phyloP scores from a whole-genome alignment of 2,329 filamentous ascomycete genomes.

The Zelopaecilomyces penicillatus region DNA sequence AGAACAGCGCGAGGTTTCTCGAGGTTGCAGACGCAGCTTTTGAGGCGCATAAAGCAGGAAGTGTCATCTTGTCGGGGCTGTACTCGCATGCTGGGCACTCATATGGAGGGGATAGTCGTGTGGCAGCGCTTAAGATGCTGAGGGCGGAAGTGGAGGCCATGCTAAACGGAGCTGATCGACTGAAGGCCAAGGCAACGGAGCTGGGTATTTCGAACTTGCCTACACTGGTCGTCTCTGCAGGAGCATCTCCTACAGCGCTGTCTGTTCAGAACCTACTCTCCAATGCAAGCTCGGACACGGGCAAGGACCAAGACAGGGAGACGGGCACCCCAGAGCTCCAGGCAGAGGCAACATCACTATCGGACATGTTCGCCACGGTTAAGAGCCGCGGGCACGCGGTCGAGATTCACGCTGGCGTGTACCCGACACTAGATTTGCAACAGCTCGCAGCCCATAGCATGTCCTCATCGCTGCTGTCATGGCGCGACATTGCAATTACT shows the following conservation, averaged over 20 bases:
- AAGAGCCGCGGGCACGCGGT: slow-evolving; percentile 36
- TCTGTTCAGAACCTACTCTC: slow-evolving; percentile 18
- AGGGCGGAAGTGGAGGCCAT: slow-evolving; percentile 22
- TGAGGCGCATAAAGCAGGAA: slow-evolving; percentile 18
- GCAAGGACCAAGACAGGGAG: slow-evolving; percentile 6
- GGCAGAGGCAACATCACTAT: slow-evolving; percentile 12
- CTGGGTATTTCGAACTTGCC: slow-evolving; percentile 10
- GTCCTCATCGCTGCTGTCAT: slow-evolving; percentile 32
- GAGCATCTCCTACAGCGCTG: slow-evolving; percentile 63
- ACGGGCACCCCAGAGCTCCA: slow-evolving; percentile 11
- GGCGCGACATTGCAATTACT: slow-evolving; percentile 54
- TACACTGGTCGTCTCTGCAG: slow-evolving; percentile 49
- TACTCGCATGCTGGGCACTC: slow-evolving; percentile 69
- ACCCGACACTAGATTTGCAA: slow-evolving; percentile 68
- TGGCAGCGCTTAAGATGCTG: slow-evolving; percentile 23
- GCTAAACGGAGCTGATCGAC: slow-evolving; percentile 15
- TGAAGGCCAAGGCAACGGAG: slow-evolving; percentile 12
- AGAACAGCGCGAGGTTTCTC: slow-evolving; percentile 40
- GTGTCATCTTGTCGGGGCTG: slow-evolving; percentile 48
- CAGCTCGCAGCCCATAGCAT: slow-evolving; percentile 65
- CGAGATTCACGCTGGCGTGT: slow-evolving; percentile 70
- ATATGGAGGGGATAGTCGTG: slow-evolving; percentile 40
- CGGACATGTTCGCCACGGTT: slow-evolving; percentile 16
- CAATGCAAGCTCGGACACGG: neutral
- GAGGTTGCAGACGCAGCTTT: slow-evolving; percentile 32